phyloP scores from a whole-genome alignment of 2,329 filamentous ascomycete species.

The Aureobasidium melanogenum region DNA sequence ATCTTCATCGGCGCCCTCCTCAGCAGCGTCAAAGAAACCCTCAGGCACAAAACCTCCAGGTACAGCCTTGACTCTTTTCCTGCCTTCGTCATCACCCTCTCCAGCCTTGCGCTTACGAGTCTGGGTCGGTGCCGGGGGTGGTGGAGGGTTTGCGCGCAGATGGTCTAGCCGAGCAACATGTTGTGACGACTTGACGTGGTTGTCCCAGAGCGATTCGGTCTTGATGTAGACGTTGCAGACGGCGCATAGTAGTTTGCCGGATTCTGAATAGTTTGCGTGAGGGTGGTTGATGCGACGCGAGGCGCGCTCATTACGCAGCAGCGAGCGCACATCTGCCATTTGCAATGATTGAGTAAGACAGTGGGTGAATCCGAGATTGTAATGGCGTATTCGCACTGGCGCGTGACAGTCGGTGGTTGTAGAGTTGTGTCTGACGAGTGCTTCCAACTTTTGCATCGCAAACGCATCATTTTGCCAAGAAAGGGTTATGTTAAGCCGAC shows the following conservation, averaged over 20 bases:
- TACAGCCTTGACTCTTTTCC: conserved; percentile 12
- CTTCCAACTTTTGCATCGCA: conserved; percentile 6
- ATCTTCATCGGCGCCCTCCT: background rate
- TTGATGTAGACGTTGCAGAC: conserved; percentile 58
- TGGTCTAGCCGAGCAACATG: conserved; percentile 34
- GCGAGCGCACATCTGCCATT: conserved; percentile 73
- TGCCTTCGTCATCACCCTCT: conserved; percentile 16
- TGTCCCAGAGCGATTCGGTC: conserved; percentile 58
- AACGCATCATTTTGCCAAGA: conserved; percentile 5
- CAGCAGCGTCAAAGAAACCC: conserved; percentile 26
- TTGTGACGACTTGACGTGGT: conserved; percentile 46
- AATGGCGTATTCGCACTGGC: background rate
- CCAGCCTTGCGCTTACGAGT: conserved; percentile 48
- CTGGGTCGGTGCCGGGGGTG: background rate
- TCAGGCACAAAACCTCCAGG: conserved; percentile 10
- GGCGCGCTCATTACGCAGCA: conserved; percentile 69
- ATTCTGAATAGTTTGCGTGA: conserved; percentile 57
- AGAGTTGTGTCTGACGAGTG: background rate
- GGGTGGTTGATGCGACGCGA: conserved; percentile 65
- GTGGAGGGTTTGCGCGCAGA: conserved; percentile 20
- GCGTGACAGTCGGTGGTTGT: background rate
- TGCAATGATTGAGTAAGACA: background rate
- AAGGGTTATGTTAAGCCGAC: background rate
- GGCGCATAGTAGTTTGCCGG: conserved; percentile 59
- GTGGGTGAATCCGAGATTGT: background rate